Evolutionary conservation across 2,329 filamentous ascomycete genomes (phyloP), one percentile per base, ranked within the genome.

Genomic region (Beauveria asiatica): DNA sequence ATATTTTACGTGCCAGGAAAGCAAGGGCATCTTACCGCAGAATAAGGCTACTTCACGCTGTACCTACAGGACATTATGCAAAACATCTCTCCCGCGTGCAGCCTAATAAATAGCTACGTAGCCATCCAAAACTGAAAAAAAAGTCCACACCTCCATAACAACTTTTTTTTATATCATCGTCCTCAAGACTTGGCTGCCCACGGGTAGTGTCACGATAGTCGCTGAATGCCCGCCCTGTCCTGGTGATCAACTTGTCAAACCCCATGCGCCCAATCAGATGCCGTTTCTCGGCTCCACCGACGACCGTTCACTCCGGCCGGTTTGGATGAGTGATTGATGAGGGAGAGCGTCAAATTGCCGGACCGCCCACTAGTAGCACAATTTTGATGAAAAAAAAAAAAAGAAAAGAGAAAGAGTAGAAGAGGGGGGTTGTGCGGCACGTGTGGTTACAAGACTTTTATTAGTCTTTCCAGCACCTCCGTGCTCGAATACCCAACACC

Each of bases 181-280:
- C 39, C 21, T 39, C 11, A 5, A 37, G 13, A 13, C 16, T 16
- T 37, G 33, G 33, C 33, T 37, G 33, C 33, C 33, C 6, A 37
- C 11, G 33, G 33, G 33, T 37, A 37, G 33, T 16, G 33, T 37
- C 33, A 13, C 10, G 11, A 16, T 37, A 45, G 27, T 33, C 37
- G 30, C 30, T n/a, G 42, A 3, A 6, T 50, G 45, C 50, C 45
- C 11, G 45, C 50, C 45, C 11, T 51, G 56, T 27, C 46, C 56
- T 51, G 33, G 56, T 58, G 56, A 58, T 58, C 39, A 58, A 50
- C 37, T 33, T 33, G 30, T 41, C 30, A 17, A 44, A n/a, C 16
- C 17, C 56, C 5, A 7, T n/a, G 9, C 7, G 21, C 39, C 57
- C 57, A 59, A 59, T 59, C 57, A 59, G 41, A 59, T 53, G 49